Conservation (phyloP, 202 grass and related monocot genomes). For the Carex arenaria region DNA sequence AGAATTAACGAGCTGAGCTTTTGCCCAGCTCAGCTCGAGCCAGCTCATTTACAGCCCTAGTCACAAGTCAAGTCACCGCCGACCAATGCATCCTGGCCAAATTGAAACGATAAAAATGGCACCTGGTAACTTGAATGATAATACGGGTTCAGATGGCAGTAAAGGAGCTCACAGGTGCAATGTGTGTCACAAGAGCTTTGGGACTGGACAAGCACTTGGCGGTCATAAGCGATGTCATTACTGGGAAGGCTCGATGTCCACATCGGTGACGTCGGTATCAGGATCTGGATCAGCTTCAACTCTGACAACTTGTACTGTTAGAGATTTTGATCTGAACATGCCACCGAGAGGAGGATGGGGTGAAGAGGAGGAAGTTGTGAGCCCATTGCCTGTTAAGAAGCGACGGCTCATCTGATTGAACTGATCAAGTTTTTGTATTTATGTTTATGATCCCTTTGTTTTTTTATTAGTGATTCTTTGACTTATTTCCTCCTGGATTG, state of each 20-base stretch:
- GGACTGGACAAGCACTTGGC: constrained; percentile 75
- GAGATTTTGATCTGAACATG: constrained; percentile 54
- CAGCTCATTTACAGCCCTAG: too few species aligned
- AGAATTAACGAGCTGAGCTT: too few species aligned
- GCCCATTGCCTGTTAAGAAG: constrained; percentile 59
- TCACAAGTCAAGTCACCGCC: constrained; percentile 88
- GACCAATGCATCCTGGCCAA: background rate
- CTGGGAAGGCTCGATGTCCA: constrained; percentile 38
- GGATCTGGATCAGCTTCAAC: constrained; percentile 29
- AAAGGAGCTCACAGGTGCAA: constrained; percentile 52
- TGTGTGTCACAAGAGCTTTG: constrained; percentile 56
- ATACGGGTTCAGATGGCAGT: background rate
- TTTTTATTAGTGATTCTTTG: constrained; percentile 19
- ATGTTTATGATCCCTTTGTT: constrained; percentile 23
- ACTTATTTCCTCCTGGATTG: constrained; percentile 8
- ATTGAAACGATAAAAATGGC: background rate
- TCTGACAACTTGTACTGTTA: constrained; percentile 16
- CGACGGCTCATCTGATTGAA: constrained; percentile 24
- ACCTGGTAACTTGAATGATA: background rate
- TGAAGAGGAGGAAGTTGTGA: constrained; percentile 66
- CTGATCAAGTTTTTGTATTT: constrained; percentile 15
- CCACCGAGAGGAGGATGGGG: constrained; percentile 30
- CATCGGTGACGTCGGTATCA: background rate
- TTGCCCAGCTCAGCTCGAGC: too few species aligned
- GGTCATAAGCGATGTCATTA: constrained; percentile 96